Evolutionary conservation across 768 basidiomycete genomes (phyloP), one percentile per base, ranked within the genome.

Genomic region (Lactarius tabidus): DNA sequence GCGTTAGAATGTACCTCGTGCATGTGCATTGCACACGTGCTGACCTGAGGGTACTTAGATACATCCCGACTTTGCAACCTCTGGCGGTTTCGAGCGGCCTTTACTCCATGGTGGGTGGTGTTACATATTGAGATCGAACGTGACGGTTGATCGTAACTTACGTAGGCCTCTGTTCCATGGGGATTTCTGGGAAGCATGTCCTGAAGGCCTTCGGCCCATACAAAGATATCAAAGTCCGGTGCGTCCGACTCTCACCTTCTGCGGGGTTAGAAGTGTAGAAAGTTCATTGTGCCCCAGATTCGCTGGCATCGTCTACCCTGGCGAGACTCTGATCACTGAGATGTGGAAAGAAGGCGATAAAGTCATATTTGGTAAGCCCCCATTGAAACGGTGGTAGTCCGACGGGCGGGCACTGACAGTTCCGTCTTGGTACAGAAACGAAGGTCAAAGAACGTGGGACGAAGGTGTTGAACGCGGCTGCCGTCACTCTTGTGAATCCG

Each of bases 311-410:
- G 93, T 98, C 28, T 95, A 89, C 74, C 97, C 96, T 2, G 96
- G 95, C 0, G 95, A 98, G 77, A 98, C 96, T 2, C 82, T 98
- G 59, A 80, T 94, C 17, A 99, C 96, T 0, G 87, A 93, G 74
- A 98, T 98, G 96, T 99, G 97, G 97, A 97, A 95, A 75, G 94
- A 97, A 71, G 91, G 89, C 2, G 76, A 82, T 66, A 97, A 87
- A 77, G 88, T 98, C 61, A 86, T 98, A 57, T 99, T 99, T 75
- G 79, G 94, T 97, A 70, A 74, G 93, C 83, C 12, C 45, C 12
- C 45, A 26, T 23, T 6, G 18, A 28, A 15, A 28, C 52, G 33
- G 33, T 8, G 8, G 43, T 29, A 31, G 38, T 10, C 36, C 15
- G 31, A 29, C n/a, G 23, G 48, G 26, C n/a, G 38, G 36, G 36